Percentiles rank a stretch among this genome's conserved stretches.
phyloP scores from a whole-genome alignment of 2,329 filamentous ascomycete genomes.

The Xylariaceae sp. region DNA sequence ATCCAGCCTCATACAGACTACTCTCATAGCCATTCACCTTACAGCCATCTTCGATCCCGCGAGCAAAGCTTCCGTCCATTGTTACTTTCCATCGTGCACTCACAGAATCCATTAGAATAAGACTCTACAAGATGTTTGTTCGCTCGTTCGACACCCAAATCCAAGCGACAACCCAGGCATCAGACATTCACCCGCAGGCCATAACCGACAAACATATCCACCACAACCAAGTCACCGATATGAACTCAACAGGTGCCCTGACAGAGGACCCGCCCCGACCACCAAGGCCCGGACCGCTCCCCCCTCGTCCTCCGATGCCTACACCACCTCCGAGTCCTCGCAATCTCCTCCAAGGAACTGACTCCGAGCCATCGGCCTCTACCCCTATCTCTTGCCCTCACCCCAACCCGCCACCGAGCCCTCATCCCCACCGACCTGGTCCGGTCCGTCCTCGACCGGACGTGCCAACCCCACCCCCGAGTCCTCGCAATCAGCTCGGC shows the following conservation, averaged over 20 bases:
- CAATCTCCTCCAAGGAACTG: not conserved
- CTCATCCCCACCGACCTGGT: conserved; percentile 21
- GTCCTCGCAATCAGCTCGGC: conserved; percentile 18
- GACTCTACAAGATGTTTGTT: conserved; percentile 10
- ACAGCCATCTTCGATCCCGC: not conserved
- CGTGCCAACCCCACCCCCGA: conserved; percentile 30
- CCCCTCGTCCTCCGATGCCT: conserved; percentile 26
- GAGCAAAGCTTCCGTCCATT: too few relatives aligned
- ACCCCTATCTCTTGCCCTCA: conserved; percentile 17
- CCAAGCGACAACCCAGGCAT: not conserved
- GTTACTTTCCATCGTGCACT: not conserved
- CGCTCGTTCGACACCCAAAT: not conserved
- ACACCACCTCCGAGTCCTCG: conserved; percentile 32
- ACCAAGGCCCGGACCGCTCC: conserved; percentile 26
- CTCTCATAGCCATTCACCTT: not conserved
- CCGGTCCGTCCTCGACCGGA: conserved; percentile 25
- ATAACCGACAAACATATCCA: not conserved
- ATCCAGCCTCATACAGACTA: not conserved
- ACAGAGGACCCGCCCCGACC: conserved; percentile 26
- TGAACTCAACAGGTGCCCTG: not conserved
- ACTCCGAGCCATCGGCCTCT: conserved; percentile 3
- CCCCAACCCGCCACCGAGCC: conserved; percentile 27
- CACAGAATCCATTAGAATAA: not conserved
- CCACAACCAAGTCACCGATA: not conserved
- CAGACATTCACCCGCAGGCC: not conserved